Percentiles rank a stretch among this genome's conserved stretches.
phyloP scores from a whole-genome alignment of 805 yeast genomes.

The Kodamaea fukazawae region DNA sequence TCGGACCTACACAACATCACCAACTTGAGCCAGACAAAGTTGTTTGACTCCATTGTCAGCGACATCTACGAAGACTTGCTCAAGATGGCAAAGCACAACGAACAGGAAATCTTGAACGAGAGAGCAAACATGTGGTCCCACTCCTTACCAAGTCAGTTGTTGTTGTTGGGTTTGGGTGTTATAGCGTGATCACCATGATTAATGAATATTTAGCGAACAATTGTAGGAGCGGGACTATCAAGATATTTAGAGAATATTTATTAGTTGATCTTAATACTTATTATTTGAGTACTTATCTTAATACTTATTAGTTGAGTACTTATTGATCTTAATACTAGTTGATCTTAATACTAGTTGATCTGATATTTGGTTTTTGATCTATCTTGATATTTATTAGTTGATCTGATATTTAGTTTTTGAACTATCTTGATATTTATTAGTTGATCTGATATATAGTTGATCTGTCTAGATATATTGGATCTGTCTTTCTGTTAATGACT shows the following conservation, averaged over 20 bases:
- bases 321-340: too few relatives aligned
- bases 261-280: too few relatives aligned
- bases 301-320: not conserved
- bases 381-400: too few relatives aligned
- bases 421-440: too few relatives aligned
- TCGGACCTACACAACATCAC: constrained; percentile 37
- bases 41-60: constrained; percentile 51
- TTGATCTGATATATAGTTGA: too few relatives aligned
- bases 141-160: constrained; percentile 55
- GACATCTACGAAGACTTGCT: constrained; percentile 58
- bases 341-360: too few relatives aligned
- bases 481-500: too few relatives aligned
- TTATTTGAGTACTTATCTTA: not conserved
- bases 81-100: constrained; percentile 54
- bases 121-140: constrained; percentile 58
- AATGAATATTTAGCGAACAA: too few relatives aligned
- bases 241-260: not conserved
- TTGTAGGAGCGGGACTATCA: too few relatives aligned
- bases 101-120: constrained; percentile 41
- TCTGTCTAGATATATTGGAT: too few relatives aligned
- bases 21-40: constrained; percentile 40
- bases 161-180: constrained; percentile 59
- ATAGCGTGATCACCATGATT: constrained; percentile 49
- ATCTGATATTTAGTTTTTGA: too few relatives aligned
- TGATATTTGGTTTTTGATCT: too few relatives aligned